phyloP scores from a whole-genome alignment of 441 rosid genomes.

The Rhodomyrtus psidioides region DNA sequence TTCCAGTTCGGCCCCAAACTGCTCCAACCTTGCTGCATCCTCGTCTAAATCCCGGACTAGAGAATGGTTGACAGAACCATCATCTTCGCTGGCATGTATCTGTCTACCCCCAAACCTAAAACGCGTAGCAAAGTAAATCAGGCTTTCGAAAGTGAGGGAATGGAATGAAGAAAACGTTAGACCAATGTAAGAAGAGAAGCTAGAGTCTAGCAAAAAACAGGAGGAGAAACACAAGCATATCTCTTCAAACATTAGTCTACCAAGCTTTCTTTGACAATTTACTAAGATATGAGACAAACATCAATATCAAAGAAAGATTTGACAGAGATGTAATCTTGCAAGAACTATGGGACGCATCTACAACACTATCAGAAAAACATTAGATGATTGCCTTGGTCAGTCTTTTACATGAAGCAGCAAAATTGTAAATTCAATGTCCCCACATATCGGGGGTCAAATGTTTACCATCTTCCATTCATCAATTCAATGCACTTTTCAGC shows the following conservation, averaged over 20 bases:
- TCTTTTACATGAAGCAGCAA: background rate
- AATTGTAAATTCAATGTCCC: background rate
- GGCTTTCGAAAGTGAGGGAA: background rate
- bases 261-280: background rate
- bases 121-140: background rate
- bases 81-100: slow-evolving; percentile 74
- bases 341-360: background rate
- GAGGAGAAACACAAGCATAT: background rate
- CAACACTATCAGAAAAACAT: background rate
- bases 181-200: background rate
- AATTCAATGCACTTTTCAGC: slow-evolving; percentile 81
- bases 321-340: background rate
- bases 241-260: background rate
- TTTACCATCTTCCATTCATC: slow-evolving; percentile 94
- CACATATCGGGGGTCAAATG: background rate
- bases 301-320: background rate
- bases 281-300: background rate
- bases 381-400: background rate
- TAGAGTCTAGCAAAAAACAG: background rate
- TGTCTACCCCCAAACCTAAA: slow-evolving; percentile 87
- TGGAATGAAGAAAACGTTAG: background rate
- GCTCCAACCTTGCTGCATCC: slow-evolving; percentile 61
- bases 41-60: slow-evolving; percentile 47
- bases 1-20: slow-evolving; percentile 90
- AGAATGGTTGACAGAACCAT: slow-evolving; percentile 78